Base-by-base conservation (phyloP, 75 land plant species). In the Azolla pinnata region DNA sequence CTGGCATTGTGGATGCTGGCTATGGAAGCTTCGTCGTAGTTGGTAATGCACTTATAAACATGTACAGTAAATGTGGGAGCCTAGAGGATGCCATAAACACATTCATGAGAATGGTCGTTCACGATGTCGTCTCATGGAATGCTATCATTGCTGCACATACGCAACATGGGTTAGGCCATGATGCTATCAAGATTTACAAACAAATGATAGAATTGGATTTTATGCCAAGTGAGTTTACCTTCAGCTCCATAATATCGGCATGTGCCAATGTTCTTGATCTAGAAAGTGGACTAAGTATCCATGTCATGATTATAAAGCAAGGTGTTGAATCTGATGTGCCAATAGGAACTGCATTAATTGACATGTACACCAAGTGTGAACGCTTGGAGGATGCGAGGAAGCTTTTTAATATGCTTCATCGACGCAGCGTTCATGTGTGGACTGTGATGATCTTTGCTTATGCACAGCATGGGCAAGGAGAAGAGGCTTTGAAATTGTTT, bases 121-220 rank as follows among this genome's bases (percentile, higher is more conserved):
- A 55, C 12, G 68, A 64, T 42, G 29, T 50, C 14, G 49, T 69
- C 14, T 33, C 72, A n/a, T 69, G 72, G 72, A 69, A 63, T 20
- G 56, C 61, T 32, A 46, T 56, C 29, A 70, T 70, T 34, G 29
- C 42, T 1, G 68, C 58, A 28, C 57, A 66, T 45, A 68, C 69
- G 23, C 73, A 70, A 19, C 38, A 56, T 24, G 73, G 73, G 17
- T 25, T 25, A 8, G 21, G 29, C 18, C 5, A 33, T 32, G 59
- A 63, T 20, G 66, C 57, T 26, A 26, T 53, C 14, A 14, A 29
- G 18, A 5, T 51, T 18, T 54, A 30, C 27, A 25, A 32, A 32
- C 17, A 63, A 54, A 40, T 66, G 64, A 23, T 21, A 9, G 38
- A 33, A 25, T 3, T 24, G n/a, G 63, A 31, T 57, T 34, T 57